Base-by-base conservation (phyloP, 2,329 filamentous ascomycete genomes). In the Colletotrichum truncatum region DNA sequence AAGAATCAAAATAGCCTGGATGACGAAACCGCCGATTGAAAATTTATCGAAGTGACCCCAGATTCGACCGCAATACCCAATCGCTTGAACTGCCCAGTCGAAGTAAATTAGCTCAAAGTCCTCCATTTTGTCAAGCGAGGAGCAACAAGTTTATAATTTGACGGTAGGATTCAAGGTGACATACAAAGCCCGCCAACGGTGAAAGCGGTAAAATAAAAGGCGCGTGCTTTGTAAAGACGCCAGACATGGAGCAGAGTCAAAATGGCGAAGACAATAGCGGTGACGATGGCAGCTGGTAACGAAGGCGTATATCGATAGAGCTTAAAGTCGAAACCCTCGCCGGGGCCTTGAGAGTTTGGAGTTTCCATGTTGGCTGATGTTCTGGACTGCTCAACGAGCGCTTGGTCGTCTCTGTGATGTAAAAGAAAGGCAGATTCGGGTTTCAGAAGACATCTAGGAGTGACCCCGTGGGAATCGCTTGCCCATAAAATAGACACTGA, bases 1-100 rank as follows among this genome's bases (percentile, higher is more conserved):
- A 43, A 73, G 70, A 4, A 73, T 68, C 0, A 73, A 61, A 3
- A 74, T 62, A 10, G 64, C 67, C 38, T 74, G 70, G 4, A 72
- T 64, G 14, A 72, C 64, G 55, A 68, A 73, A 6, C 63, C 67
- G 1, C 70, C 69, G 9, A 68, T 60, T 0, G 68, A 39, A 0
- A 39, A 8, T 4, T 38, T 21, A 3, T 69, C 54, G 21, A 64
- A 67, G 14, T 68, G 64, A 4, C 67, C 66, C 70, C 64, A 58
- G 14, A 70, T 68, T 4, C 72, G 63, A 6, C 72, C 72, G 26
- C 67, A 63, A 38, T 74, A 73, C 5, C 72, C 72, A 28, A 71
- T 52, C 1, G 54, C 38, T 43, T 71, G 64, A 38, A 72, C 70
- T 30, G 9, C n/a, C n/a, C n/a, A n/a, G n/a, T n/a, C n/a, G 3